phyloP scores from a whole-genome alignment of 164 flowering plant genomes.

The Nelumbo lutea region DNA sequence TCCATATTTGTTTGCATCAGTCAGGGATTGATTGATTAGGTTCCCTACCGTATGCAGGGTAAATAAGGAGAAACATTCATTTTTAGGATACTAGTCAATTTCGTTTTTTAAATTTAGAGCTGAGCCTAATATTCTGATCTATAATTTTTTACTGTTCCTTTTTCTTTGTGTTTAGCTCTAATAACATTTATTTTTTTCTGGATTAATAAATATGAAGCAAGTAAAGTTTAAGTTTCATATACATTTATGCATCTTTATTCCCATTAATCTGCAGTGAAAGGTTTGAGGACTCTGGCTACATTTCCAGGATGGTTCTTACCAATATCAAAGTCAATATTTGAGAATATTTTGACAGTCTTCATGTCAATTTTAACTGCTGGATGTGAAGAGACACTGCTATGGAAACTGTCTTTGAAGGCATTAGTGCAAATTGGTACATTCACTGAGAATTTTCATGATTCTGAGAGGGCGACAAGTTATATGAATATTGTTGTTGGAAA shows the following conservation, averaged over 20 bases:
- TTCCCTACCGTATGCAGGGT: too few relatives aligned
- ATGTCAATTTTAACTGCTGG: conserved; percentile 36
- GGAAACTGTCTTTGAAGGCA: conserved; percentile 63
- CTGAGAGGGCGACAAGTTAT: conserved; percentile 48
- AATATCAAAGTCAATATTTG: conserved; percentile 40
- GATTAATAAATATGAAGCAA: background rate
- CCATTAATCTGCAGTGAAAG: conserved; percentile 55
- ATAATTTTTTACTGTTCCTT: too few relatives aligned
- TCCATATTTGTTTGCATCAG: too few relatives aligned
- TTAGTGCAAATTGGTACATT: conserved; percentile 59
- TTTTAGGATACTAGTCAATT: too few relatives aligned
- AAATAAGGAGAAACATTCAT: too few relatives aligned
- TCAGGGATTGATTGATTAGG: too few relatives aligned
- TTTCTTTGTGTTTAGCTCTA: background rate
- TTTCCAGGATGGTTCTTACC: conserved; percentile 47
- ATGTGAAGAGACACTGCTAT: conserved; percentile 28
- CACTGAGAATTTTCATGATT: conserved; percentile 36
- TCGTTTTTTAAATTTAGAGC: too few relatives aligned
- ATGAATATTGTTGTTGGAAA: conserved; percentile 53
- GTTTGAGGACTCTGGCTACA: conserved; percentile 69
- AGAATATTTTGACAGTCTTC: conserved; percentile 45
- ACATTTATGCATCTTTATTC: background rate
- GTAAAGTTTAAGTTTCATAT: background rate
- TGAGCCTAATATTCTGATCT: too few relatives aligned
- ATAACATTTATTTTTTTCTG: background rate